Base-by-base conservation (phyloP, 768 basidiomycete genomes). In the Mycena haematopus region DNA sequence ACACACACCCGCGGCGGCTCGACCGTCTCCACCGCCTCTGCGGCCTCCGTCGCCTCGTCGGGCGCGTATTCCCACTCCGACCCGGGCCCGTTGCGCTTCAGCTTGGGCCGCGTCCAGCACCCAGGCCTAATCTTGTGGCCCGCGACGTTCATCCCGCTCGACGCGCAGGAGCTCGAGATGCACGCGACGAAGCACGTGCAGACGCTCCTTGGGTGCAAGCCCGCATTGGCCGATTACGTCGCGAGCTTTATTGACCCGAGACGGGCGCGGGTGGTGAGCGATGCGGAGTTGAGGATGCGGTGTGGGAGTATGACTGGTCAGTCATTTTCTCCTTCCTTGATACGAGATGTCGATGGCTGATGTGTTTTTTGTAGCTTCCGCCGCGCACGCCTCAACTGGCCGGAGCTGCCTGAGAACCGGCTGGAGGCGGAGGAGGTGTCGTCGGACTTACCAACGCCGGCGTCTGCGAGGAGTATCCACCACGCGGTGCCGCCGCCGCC, bases 151-250 rank as follows among this genome's bases (percentile, higher is more conserved):
- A 77, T 91, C 49, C 82, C 87, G 1, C 75, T 88, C 66, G 58
- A 79, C 0, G 80, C 89, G 24, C 69, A 72, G 3, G 89, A 90
- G 70, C 77, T 92, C 35, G 90, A 92, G 76, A 86, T 89, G 86
- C 87, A 91, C 68, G 80, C 85, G n/a, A 87, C 86, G 75, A 89
- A 86, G 74, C 80, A 87, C 69, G 74, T 91, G 52, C 87, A 92
- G 69, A 80, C 80, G 7, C 71, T 92, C 3, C 76, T 92, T 25
- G 84, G 84, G 31, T 88, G 85, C 69, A 84, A 85, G 68, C 77
- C 78, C 36, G 87, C 89, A 5, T 75, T 92, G 11, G 70, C 66
- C 7, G 84, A 84, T 47, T 86, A 77, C 69, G 69, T 88, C n/a
- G 67, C 69, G 8, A 67, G 70, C 9, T 77, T 75, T 47, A 63